These are phyloP conservation scores for Drechslerella stenobrocha DNA, from an alignment of 2,329 filamentous ascomycete species.

Conservation along the genomic window DNA sequence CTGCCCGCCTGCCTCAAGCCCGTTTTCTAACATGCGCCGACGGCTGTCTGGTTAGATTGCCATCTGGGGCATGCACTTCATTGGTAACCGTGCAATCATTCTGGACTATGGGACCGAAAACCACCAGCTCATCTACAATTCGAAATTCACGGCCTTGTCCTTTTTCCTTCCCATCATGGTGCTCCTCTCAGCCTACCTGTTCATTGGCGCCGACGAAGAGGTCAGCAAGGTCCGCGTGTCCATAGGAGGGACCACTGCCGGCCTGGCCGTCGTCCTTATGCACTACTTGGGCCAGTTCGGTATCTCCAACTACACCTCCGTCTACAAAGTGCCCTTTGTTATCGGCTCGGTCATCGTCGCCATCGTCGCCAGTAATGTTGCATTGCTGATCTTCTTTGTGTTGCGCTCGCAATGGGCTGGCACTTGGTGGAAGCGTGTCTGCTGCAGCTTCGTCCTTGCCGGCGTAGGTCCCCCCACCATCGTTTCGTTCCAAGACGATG, in stretches of 20 bases:
- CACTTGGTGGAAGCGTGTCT: conserved; percentile 72
- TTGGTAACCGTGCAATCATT: conserved; percentile 77
- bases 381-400: conserved; percentile 76
- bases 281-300: conserved; percentile 81
- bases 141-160: conserved; percentile 72
- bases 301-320: conserved; percentile 73
- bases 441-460: conserved; percentile 70
- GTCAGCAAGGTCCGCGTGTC: conserved; percentile 65
- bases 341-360: conserved; percentile 73
- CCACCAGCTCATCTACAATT: conserved; percentile 74
- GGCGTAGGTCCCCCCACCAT: conserved; percentile 56
- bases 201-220: conserved; percentile 65
- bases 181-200: conserved; percentile 71
- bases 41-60: conserved; percentile 59
- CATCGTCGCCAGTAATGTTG: conserved; percentile 69
- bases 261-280: conserved; percentile 78
- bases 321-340: conserved; percentile 65
- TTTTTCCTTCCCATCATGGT: conserved; percentile 79
- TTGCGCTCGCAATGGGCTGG: conserved; percentile 76
- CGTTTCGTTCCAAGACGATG: neutral
- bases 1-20: conserved; percentile 58
- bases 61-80: conserved; percentile 70
- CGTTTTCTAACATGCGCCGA: conserved; percentile 56
- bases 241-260: conserved; percentile 70
- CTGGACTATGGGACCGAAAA: conserved; percentile 66